Evolutionary conservation across 495 filamentous ascomycete genomes (phyloP).

Genomic region (Mytilinidion resinicola): DNA sequence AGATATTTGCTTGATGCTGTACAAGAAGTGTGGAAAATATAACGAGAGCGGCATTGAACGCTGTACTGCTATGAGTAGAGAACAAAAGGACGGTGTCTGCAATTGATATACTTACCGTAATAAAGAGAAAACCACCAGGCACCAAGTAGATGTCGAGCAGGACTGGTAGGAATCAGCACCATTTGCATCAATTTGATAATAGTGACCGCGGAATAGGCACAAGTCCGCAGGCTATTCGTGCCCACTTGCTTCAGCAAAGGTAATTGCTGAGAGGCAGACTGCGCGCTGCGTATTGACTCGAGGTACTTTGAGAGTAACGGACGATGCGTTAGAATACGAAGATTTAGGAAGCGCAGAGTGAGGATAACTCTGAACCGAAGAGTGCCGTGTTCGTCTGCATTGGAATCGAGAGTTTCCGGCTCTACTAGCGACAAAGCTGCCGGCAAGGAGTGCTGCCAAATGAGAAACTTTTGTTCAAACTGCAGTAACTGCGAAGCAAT

Average conservation of each 20-base stretch:
- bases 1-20: too few relatives aligned
- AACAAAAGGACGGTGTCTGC: neutral
- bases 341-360: conserved; percentile 37
- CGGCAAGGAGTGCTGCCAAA: neutral
- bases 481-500: neutral
- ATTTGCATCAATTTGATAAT: conserved; percentile 37
- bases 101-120: conserved; percentile 30
- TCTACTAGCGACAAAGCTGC: neutral
- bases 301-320: conserved; percentile 40
- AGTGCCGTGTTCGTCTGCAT: too few relatives aligned
- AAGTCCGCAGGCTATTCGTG: conserved; percentile 36
- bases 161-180: conserved; percentile 25
- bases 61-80: conserved; percentile 13
- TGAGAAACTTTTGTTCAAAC: neutral
- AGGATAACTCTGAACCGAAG: conserved; percentile 34
- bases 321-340: conserved; percentile 37
- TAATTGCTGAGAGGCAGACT: conserved; percentile 27
- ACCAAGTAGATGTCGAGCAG: conserved; percentile 32
- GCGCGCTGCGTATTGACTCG: conserved; percentile 26
- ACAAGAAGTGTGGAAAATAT: conserved; percentile 19
- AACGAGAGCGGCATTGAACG: conserved; percentile 41
- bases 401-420: neutral
- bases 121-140: conserved; percentile 44
- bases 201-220: conserved; percentile 36
- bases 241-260: conserved; percentile 34